Conservation (phyloP, 1,139 yeast genomes). For the Saccharomyces hybrid region DNA sequence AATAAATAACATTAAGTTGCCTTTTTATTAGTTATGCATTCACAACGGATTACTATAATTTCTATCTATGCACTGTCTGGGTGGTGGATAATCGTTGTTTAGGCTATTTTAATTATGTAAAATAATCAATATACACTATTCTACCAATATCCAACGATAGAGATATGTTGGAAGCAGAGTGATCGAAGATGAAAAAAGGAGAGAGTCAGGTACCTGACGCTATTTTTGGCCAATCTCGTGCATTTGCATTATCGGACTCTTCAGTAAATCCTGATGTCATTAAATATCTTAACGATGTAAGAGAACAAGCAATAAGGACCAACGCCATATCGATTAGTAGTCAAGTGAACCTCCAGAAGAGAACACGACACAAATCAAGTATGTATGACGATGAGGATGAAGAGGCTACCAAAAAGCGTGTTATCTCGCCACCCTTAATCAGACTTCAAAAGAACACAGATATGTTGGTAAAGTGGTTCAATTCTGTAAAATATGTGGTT, state of each 20-base stretch:
- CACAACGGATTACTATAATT: too few relatives aligned
- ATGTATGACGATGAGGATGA: slow-evolving; percentile 22
- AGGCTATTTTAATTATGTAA: background rate
- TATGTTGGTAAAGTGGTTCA: slow-evolving; percentile 16
- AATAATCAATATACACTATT: background rate
- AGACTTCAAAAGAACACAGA: slow-evolving; percentile 7
- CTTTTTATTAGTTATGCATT: too few relatives aligned
- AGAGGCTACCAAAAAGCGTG: background rate
- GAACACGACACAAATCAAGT: slow-evolving; percentile 11
- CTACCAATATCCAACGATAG: background rate
- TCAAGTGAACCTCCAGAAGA: background rate
- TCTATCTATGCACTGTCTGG: background rate
- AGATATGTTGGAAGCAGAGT: background rate
- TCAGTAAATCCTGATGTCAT: slow-evolving; percentile 24
- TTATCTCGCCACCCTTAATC: slow-evolving; percentile 2
- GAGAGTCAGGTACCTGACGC: slow-evolving; percentile 16
- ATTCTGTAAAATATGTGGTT: slow-evolving; percentile 3
- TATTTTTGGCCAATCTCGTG: slow-evolving; percentile 26
- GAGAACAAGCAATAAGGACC: slow-evolving; percentile 25
- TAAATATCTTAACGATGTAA: slow-evolving; percentile 20
- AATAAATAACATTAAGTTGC: too few relatives aligned
- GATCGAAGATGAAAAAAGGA: slow-evolving; percentile 1
- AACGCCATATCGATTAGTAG: slow-evolving; percentile 11
- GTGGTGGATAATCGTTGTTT: background rate
- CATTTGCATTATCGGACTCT: slow-evolving; percentile 21